Conservation (phyloP, 2,329 filamentous ascomycete genomes). For the Fusarium nematophilum region DNA sequence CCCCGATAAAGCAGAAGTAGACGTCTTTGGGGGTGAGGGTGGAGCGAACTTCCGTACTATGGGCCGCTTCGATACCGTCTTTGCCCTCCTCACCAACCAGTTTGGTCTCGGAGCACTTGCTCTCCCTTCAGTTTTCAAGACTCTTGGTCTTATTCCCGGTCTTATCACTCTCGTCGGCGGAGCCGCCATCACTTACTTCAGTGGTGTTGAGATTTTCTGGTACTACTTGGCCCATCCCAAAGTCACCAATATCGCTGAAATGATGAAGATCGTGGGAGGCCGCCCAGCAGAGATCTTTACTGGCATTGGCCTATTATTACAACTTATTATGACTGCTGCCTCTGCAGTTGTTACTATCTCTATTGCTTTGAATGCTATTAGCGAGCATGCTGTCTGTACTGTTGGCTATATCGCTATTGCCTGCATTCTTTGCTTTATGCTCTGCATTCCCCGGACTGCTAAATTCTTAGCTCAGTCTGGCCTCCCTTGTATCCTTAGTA, state of each 20-base stretch:
- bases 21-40: constrained; percentile 13
- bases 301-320: constrained; percentile 16
- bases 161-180: constrained; percentile 16
- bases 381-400: constrained; percentile 69
- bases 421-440: constrained; percentile 67
- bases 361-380: constrained; percentile 74
- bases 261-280: constrained; percentile 26
- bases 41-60: constrained; percentile 22
- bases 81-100: constrained; percentile 26
- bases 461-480: constrained; percentile 38
- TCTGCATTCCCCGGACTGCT: constrained; percentile 73
- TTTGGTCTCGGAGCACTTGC: constrained; percentile 24
- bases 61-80: constrained; percentile 22
- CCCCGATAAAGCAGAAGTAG: constrained; percentile 5
- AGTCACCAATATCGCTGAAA: constrained; percentile 23
- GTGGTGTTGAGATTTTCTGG: constrained; percentile 15
- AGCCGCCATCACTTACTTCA: constrained; percentile 20
- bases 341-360: constrained; percentile 72
- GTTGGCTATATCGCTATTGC: constrained; percentile 71
- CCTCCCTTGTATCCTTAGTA: constrained; percentile 34
- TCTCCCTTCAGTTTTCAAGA: constrained; percentile 18
- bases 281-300: constrained; percentile 17
- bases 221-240: constrained; percentile 20
- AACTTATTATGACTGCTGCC: constrained; percentile 40
- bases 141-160: constrained; percentile 24